Conservation (phyloP, 208 protist genomes). For the Acanthamoeba divionensis region DNA sequence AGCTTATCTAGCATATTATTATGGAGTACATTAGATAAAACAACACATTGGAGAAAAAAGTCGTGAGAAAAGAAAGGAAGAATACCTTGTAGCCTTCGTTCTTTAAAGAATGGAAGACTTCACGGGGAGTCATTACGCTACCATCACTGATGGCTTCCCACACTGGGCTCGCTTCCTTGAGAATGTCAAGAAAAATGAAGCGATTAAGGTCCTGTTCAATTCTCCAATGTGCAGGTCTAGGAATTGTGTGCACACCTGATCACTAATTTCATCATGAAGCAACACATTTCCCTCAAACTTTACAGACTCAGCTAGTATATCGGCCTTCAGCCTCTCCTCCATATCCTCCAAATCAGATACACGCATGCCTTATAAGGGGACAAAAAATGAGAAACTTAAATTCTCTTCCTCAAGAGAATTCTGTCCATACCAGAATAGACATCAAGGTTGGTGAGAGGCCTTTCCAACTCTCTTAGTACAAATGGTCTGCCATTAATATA, state of each 20-base stretch:
- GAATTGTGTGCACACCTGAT: not conserved
- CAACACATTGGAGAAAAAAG: not conserved
- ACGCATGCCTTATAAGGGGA: not conserved
- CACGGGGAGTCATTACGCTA: constrained; percentile 14
- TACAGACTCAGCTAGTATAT: constrained; percentile 33
- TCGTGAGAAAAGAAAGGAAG: not conserved
- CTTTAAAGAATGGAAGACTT: not conserved
- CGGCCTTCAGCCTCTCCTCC: constrained; percentile 45
- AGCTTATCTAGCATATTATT: not conserved
- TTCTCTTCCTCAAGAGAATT: not conserved
- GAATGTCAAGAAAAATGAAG: not conserved
- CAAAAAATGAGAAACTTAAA: not conserved
- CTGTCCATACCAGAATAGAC: not conserved
- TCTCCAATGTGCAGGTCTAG: not conserved
- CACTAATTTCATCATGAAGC: not conserved
- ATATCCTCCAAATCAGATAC: constrained; percentile 36
- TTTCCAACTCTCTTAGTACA: constrained; percentile 30
- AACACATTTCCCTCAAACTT: constrained; percentile 44
- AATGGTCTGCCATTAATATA: constrained; percentile 64
- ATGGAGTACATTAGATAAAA: not conserved
- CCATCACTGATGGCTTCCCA: constrained; percentile 6
- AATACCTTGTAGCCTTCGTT: constrained; percentile 16
- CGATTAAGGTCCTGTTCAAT: not conserved
- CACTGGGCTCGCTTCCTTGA: not conserved
- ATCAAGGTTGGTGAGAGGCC: constrained; percentile 39